Evolutionary conservation across 2,329 filamentous ascomycete genomes (phyloP).

Genomic region (Arthrocladium fulminans): DNA sequence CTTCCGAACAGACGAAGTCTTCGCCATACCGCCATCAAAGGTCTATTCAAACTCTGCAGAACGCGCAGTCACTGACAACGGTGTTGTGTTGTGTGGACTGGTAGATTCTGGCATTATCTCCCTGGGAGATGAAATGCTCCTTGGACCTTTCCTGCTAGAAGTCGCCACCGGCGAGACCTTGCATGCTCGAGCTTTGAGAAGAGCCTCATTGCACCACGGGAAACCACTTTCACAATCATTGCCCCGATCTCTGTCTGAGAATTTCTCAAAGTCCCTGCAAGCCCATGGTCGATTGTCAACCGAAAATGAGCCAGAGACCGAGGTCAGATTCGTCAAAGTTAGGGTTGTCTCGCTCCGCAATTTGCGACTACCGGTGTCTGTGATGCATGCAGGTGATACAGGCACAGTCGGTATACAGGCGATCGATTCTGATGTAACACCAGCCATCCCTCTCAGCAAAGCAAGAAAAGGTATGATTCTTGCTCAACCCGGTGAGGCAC

Average conservation of each 20-base stretch:
- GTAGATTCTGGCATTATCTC: constrained; percentile 69
- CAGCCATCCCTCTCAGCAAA: constrained; percentile 9
- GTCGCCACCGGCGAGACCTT: constrained; percentile 7
- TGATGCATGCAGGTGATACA: constrained; percentile 69
- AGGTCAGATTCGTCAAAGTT: constrained; percentile 40
- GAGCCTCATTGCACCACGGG: constrained; percentile 3
- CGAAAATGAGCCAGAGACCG: neutral
- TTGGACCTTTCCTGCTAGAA: constrained; percentile 61
- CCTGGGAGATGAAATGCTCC: constrained; percentile 65
- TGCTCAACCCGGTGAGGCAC: neutral
- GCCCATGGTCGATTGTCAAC: neutral
- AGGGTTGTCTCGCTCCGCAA: constrained; percentile 81
- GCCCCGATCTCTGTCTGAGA: constrained; percentile 6
- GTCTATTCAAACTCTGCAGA: constrained; percentile 33
- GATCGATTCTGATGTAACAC: constrained; percentile 12
- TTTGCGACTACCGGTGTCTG: constrained; percentile 70
- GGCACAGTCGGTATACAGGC: constrained; percentile 69
- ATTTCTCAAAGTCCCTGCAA: constrained; percentile 5
- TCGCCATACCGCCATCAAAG: constrained; percentile 61
- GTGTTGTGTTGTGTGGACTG: constrained; percentile 75
- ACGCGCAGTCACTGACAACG: constrained; percentile 40
- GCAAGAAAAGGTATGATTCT: constrained; percentile 24
- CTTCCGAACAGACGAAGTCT: constrained; percentile 88
- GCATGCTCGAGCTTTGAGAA: neutral
- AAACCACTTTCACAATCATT: neutral